phyloP scores from a whole-genome alignment of 805 yeast species.

The Wickerhamomyces hampshirensis region DNA sequence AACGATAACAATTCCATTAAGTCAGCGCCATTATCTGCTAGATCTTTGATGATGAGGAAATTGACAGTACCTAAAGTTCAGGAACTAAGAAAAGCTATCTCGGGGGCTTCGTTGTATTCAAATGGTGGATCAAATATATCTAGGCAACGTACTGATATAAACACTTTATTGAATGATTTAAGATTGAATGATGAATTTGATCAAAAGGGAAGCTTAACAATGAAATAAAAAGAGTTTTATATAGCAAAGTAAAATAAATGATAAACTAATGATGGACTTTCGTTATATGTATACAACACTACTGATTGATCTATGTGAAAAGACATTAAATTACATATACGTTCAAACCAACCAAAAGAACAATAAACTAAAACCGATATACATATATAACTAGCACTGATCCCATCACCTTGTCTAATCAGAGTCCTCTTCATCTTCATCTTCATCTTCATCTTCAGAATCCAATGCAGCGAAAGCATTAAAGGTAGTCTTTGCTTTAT shows the following conservation, averaged over 20 bases:
- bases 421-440: slow-evolving; percentile 18
- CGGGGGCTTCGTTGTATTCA: slow-evolving; percentile 13
- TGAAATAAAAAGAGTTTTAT: slow-evolving; percentile 1
- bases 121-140: slow-evolving; percentile 4
- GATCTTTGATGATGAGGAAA: slow-evolving; percentile 21
- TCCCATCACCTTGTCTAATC: neutral
- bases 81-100: slow-evolving; percentile 22
- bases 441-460: slow-evolving; percentile 24
- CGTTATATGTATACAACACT: too few species aligned
- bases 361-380: too few species aligned
- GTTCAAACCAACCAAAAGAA: too few species aligned
- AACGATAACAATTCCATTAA: slow-evolving; percentile 20
- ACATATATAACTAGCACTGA: too few species aligned
- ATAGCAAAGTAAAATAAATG: too few species aligned
- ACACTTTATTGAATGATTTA: slow-evolving; percentile 20
- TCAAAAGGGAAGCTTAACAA: slow-evolving; percentile 15
- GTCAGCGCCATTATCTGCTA: slow-evolving; percentile 25
- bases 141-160: slow-evolving; percentile 18
- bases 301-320: too few species aligned
- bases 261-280: too few species aligned
- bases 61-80: slow-evolving; percentile 23
- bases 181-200: slow-evolving; percentile 16
- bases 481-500: slow-evolving; percentile 59
- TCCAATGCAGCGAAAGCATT: slow-evolving; percentile 77
- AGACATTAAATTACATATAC: too few species aligned